These are phyloP conservation scores for Cryptococcus maquisensis DNA, from an alignment of 1,284 basidiomycete species.

Conservation along the genomic window DNA sequence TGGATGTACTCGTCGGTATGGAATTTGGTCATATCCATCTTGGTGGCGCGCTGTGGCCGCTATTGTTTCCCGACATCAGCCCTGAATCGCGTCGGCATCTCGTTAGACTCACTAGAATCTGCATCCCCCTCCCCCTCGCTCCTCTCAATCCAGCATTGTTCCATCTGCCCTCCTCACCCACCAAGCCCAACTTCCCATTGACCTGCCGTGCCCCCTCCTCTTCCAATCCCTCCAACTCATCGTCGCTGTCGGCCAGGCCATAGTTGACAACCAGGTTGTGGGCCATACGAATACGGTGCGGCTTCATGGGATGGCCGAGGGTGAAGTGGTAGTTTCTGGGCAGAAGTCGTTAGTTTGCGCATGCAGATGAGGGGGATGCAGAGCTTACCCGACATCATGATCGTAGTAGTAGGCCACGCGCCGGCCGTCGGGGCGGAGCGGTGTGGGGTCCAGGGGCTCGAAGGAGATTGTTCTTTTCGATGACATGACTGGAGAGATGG, in stretches of 20 bases:
- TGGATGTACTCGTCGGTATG: constrained; percentile 98
- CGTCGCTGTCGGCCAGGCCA: constrained; percentile 56
- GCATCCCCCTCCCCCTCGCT: constrained; percentile 59
- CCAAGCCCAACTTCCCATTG: constrained; percentile 16
- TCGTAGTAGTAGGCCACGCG: constrained; percentile 30
- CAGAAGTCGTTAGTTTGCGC: neutral
- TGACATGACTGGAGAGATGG: too few relatives aligned
- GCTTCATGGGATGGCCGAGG: constrained; percentile 87
- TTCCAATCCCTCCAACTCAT: constrained; percentile 15
- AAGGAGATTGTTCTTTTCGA: too few relatives aligned
- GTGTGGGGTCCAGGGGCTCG: constrained; percentile 2
- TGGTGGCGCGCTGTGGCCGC: constrained; percentile 74
- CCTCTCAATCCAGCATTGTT: constrained; percentile 25
- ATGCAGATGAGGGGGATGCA: too few relatives aligned
- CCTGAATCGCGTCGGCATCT: neutral
- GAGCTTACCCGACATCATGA: constrained; percentile 33
- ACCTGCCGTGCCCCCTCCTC: constrained; percentile 22
- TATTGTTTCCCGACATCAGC: constrained; percentile 37
- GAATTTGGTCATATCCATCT: constrained; percentile 81
- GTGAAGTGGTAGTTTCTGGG: constrained; percentile 63
- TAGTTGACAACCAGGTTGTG: constrained; percentile 89
- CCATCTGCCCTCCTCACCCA: constrained; percentile 23
- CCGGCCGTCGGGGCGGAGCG: constrained; percentile 5
- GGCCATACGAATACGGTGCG: constrained; percentile 84
- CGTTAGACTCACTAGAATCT: constrained; percentile 65